A percentile compares a stretch with the other conserved stretches of the same genome.
Evolutionary conservation across 1,284 basidiomycete genomes (phyloP).

Genomic region (Sporisorium reilianum): DNA sequence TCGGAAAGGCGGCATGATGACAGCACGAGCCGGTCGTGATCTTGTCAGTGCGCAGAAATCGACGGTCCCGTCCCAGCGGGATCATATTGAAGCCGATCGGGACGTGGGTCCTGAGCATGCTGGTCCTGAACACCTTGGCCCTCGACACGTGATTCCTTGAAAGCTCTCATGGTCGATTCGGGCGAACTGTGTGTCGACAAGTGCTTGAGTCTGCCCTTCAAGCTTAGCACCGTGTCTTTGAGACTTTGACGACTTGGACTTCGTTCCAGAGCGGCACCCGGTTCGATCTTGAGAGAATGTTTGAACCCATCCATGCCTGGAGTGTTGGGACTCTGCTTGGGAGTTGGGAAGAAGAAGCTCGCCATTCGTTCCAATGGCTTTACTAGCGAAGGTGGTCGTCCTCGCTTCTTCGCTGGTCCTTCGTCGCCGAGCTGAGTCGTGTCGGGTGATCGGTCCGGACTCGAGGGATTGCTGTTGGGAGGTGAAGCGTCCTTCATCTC

Average conservation of each 20-base stretch:
- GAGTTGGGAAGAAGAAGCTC: slow-evolving; percentile 14
- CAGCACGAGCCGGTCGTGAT: not conserved
- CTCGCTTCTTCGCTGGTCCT: slow-evolving; percentile 12
- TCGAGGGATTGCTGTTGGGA: not conserved
- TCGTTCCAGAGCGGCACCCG: not conserved
- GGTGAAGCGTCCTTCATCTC: not conserved
- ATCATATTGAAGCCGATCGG: not conserved
- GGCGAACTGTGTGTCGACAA: not conserved
- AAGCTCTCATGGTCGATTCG: not conserved
- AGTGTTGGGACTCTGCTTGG: not conserved
- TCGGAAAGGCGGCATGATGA: not conserved
- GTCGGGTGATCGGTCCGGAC: not conserved
- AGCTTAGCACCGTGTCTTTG: not conserved
- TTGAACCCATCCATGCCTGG: slow-evolving; percentile 19
- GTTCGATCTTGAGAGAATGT: not conserved
- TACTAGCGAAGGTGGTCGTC: not conserved
- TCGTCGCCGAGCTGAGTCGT: not conserved
- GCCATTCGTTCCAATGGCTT: not conserved
- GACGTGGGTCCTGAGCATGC: not conserved
- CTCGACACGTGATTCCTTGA: not conserved
- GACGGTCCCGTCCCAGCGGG: too few species aligned
- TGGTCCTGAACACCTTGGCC: not conserved
- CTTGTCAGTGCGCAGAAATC: not conserved
- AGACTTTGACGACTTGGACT: not conserved
- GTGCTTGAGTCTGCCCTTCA: slow-evolving; percentile 2